Evolutionary conservation across 306 rosid species (phyloP).

Genomic region (Rosa chinensis): DNA sequence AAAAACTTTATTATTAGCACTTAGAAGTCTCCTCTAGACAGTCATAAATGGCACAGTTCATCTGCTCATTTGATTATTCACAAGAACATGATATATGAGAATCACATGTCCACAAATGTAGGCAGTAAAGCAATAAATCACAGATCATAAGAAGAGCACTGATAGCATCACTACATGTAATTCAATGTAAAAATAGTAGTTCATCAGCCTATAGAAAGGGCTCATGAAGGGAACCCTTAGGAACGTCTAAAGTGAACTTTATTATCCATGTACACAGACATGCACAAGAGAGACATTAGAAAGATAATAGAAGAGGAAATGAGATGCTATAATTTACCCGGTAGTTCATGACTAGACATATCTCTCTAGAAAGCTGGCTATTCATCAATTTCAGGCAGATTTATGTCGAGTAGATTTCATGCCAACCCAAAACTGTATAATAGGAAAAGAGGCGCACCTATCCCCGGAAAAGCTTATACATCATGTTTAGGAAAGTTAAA

Average conservation of each 20-base stretch:
- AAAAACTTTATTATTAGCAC: too few relatives aligned
- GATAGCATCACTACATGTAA: not conserved
- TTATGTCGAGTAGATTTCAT: not conserved
- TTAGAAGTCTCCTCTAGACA: not conserved
- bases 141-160: not conserved
- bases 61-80: not conserved
- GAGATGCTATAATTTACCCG: not conserved
- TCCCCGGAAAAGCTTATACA: not conserved
- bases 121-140: not conserved
- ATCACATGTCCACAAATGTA: not conserved
- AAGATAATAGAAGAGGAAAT: not conserved
- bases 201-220: not conserved
- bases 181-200: not conserved
- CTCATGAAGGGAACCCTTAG: not conserved
- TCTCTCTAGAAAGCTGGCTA: not conserved
- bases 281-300: not conserved
- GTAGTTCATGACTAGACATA: not conserved
- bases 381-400: not conserved
- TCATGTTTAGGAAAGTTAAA: not conserved
- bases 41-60: not conserved
- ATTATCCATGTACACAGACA: not conserved
- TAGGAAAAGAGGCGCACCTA: not conserved
- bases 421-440: not conserved
- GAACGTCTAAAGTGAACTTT: not conserved
- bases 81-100: not conserved